These are phyloP conservation scores for Ceratobasidium papillatum DNA, from an alignment of 1,284 basidiomycete genomes.

Conservation along the genomic window DNA sequence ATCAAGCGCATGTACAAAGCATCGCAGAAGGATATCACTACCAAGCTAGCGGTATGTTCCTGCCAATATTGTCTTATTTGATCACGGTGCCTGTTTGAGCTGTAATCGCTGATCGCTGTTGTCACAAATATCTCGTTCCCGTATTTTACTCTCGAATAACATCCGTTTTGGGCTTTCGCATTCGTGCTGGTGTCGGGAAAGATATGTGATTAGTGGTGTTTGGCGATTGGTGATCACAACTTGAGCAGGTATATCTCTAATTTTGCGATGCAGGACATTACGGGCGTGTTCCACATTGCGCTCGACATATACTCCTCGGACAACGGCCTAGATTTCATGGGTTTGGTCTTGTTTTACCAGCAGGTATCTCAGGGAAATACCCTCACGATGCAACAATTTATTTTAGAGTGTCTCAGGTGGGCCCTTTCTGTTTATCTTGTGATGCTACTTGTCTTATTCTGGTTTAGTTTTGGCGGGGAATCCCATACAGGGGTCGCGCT, in stretches of 20 bases:
- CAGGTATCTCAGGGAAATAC: not conserved
- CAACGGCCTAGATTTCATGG: not conserved
- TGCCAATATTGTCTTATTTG: not conserved
- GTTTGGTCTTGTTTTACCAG: not conserved
- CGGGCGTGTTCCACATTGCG: conserved; percentile 1
- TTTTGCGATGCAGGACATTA: no score
- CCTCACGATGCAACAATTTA: not conserved
- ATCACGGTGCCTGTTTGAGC: no score
- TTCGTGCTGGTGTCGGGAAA: no score
- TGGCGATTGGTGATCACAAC: no score
- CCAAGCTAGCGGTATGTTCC: not conserved
- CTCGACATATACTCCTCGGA: not conserved
- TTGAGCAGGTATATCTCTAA: no score
- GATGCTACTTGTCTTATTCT: not conserved
- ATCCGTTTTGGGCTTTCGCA: no score
- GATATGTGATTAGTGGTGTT: no score
- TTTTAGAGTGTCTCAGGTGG: conserved; percentile 13
- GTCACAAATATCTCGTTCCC: no score
- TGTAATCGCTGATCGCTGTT: no score
- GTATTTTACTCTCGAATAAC: no score
- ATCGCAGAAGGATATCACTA: not conserved
- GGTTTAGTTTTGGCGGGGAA: not conserved
- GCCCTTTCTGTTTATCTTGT: no score
- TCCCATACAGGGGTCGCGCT: not conserved
- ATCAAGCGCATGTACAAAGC: not conserved